phyloP scores from a whole-genome alignment of 2,329 filamentous ascomycete genomes.

The Stromatinia cepivora region DNA sequence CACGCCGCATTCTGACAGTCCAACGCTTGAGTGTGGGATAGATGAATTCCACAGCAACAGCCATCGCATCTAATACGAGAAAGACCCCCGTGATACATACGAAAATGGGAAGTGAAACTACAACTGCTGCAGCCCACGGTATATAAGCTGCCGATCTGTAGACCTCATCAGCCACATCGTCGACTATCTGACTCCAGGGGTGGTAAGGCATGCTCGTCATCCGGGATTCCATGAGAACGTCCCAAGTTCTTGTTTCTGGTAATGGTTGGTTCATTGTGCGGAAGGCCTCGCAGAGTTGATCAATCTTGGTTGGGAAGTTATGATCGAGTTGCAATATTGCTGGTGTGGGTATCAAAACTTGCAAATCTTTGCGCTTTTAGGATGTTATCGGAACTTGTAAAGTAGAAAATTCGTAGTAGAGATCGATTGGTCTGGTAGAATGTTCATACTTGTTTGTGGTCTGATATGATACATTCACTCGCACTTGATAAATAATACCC shows the following conservation, averaged over 20 bases:
- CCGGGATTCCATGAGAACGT: no score
- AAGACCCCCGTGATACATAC: background rate
- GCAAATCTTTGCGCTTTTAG: background rate
- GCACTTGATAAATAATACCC: background rate
- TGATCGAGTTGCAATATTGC: background rate
- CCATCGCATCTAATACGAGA: background rate
- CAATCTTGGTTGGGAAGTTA: no score
- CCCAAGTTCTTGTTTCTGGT: no score
- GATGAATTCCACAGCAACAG: background rate
- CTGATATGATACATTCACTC: background rate
- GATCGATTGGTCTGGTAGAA: background rate
- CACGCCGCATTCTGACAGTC: background rate
- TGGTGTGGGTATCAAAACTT: background rate
- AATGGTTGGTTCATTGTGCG: background rate
- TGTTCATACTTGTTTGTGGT: background rate
- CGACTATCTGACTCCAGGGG: background rate
- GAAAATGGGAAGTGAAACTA: background rate
- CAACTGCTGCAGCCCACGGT: no score
- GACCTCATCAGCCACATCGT: no score
- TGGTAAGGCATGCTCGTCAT: background rate
- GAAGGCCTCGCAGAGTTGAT: no score
- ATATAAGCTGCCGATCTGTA: no score
- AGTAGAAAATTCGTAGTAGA: background rate
- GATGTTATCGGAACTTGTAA: background rate
- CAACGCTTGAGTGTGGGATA: background rate